Evolutionary conservation across 805 yeast species (phyloP), one percentile per base, ranked within the genome.

Genomic region (Cephaloascus albidus): DNA sequence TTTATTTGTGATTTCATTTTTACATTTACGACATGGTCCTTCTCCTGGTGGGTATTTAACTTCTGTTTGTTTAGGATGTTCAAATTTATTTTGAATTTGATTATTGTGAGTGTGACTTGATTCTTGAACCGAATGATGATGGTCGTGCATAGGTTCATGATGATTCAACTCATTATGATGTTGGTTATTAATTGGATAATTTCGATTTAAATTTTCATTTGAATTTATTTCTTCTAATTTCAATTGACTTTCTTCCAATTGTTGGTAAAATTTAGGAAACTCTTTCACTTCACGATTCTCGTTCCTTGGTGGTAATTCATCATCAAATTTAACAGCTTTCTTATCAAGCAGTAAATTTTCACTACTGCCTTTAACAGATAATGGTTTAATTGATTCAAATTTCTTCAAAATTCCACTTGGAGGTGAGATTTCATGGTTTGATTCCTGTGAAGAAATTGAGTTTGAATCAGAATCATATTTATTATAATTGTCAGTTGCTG

Each of bases 21-120:
- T 57, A 62, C 97, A 90, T 27, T 72, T 68, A 42, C 97, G 76
- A 56, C 97, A 90, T 14, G 88, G 88, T 0, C 93, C 93, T 43
- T 74, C 62, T 0, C 90, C 93, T 0, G 88, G 74, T 3, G 72
- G 67, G 40, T 58, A 59, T 38, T 52, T 55, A 31, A 10, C n/a
- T 15, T 14, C 36, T 38, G 40, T 18, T 32, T 32, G 35, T 16
- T 32, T 16, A 8, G 35, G 35, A 16, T 32, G 28, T 12, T 23
- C 28, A 23, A 23, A 23, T 23, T 6, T 8, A 8, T 23, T 23
- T 6, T 8, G 28, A 8, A 12, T 6, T 6, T 6, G 6, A 23
- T 23, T 6, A 6, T 23, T 6, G 12, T 23, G 28, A 23, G 23
- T 17, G 12, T 23, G 6, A 23, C 28, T 23, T 23, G 28, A 23